phyloP scores from a whole-genome alignment of 345 rosid species.

The Lepidium didymum region DNA sequence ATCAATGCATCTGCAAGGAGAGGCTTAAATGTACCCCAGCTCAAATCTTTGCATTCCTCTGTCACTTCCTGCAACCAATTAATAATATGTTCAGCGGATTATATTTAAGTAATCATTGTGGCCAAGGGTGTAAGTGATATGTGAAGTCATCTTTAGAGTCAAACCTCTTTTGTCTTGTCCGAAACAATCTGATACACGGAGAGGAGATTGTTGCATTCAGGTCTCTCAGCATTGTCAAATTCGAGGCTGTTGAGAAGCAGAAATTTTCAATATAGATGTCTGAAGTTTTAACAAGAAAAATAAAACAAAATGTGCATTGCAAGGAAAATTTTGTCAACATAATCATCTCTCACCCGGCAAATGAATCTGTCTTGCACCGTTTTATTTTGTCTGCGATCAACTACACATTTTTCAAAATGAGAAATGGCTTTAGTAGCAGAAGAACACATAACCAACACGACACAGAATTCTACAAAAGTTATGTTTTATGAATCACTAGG shows the following conservation, averaged over 20 bases:
- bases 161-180: constrained; percentile 78
- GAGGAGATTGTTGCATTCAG: constrained; percentile 91
- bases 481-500: background rate
- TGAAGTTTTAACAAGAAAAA: background rate
- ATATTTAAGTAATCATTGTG: background rate
- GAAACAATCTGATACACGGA: constrained; percentile 78
- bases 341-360: constrained; percentile 44
- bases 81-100: background rate
- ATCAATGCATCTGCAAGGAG: constrained; percentile 65
- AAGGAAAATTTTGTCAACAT: background rate
- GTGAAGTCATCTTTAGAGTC: background rate
- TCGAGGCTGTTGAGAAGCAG: constrained; percentile 49
- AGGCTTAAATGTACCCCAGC: constrained; percentile 74
- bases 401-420: constrained; percentile 30
- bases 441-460: background rate
- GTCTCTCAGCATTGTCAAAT: constrained; percentile 88
- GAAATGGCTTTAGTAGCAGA: constrained; percentile 1
- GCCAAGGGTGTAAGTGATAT: background rate
- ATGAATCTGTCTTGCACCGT: constrained; percentile 87
- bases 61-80: constrained; percentile 56
- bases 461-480: background rate
- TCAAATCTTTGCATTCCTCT: constrained; percentile 70
- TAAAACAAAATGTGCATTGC: background rate
- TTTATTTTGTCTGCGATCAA: constrained; percentile 79
- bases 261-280: background rate